Percentiles rank a stretch among this genome's conserved stretches.
These are phyloP conservation scores for Wickerhamiella sergipiensis DNA, from an alignment of 805 yeast genomes.

Conservation along the genomic window DNA sequence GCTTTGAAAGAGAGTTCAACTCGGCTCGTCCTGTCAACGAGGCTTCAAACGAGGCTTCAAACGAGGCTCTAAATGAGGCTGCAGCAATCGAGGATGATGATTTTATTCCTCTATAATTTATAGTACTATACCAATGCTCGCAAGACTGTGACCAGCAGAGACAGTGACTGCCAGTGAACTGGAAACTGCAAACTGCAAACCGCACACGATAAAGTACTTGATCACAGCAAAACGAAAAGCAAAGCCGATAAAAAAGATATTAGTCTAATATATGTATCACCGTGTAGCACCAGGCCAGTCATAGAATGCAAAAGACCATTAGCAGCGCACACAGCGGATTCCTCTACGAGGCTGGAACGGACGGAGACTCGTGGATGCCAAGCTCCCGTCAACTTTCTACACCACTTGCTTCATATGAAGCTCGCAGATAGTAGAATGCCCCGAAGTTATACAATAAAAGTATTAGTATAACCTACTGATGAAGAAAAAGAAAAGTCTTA, in stretches of 20 bases:
- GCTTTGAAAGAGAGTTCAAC: not conserved
- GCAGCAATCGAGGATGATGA: not conserved
- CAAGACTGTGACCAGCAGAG: too few relatives aligned
- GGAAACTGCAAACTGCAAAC: too few relatives aligned
- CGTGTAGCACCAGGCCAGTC: constrained; percentile 20
- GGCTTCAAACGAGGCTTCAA: too few relatives aligned
- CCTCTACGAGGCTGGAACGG: constrained; percentile 29
- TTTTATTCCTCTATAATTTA: not conserved
- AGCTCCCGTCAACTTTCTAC: constrained; percentile 18
- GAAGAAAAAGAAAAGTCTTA: constrained; percentile 9
- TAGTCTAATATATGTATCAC: constrained; percentile 18
- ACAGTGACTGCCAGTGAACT: too few relatives aligned
- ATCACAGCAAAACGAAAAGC: not conserved
- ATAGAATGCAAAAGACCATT: constrained; percentile 12
- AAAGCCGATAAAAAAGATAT: not conserved
- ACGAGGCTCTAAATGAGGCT: too few relatives aligned
- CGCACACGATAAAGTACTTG: too few relatives aligned
- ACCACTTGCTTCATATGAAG: constrained; percentile 12
- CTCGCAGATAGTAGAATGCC: constrained; percentile 13
- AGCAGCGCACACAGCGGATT: constrained; percentile 22
- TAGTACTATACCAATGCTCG: not conserved
- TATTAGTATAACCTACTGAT: constrained; percentile 22
- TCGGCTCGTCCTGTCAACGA: not conserved
- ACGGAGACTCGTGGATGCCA: constrained; percentile 23
- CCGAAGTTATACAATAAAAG: constrained; percentile 20